These are phyloP conservation scores for Conoideocrella luteorostrata DNA, from an alignment of 2,329 filamentous ascomycete genomes.

Conservation along the genomic window DNA sequence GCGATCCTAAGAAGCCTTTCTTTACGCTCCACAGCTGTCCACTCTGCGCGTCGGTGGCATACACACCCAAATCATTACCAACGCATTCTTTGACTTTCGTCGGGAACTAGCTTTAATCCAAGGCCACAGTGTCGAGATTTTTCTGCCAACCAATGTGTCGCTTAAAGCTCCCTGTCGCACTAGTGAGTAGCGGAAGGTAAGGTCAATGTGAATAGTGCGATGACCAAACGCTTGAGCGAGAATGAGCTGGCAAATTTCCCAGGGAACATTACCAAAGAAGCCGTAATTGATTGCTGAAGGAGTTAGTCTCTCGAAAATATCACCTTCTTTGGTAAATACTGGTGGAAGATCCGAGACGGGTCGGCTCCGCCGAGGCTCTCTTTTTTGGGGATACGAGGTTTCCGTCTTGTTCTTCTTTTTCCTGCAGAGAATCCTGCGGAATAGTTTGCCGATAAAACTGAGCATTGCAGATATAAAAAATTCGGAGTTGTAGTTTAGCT, in stretches of 20 bases:
- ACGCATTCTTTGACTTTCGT: slow-evolving; percentile 1
- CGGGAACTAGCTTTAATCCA: background rate
- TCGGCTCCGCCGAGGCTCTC: no score
- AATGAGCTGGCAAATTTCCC: background rate
- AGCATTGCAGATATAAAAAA: no score
- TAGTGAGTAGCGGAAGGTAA: background rate
- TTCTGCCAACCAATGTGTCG: background rate
- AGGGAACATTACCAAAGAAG: background rate
- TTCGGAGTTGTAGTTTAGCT: no score
- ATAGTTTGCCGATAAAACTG: no score
- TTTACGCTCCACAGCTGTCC: slow-evolving; percentile 6
- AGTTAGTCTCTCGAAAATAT: background rate
- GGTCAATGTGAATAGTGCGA: slow-evolving; percentile 1
- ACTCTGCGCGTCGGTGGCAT: slow-evolving; percentile 12
- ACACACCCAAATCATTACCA: slow-evolving; percentile 15
- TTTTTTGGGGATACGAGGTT: no score
- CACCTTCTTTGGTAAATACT: background rate
- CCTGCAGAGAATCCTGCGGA: no score
- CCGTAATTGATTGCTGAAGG: background rate
- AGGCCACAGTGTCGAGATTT: slow-evolving; percentile 1
- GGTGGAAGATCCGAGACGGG: no score
- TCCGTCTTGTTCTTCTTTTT: no score
- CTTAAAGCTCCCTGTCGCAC: background rate
- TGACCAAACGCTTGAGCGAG: background rate
- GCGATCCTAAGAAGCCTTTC: background rate